Base-by-base conservation (phyloP, 2,329 filamentous ascomycete genomes). In the Colletotrichum endophyticum region DNA sequence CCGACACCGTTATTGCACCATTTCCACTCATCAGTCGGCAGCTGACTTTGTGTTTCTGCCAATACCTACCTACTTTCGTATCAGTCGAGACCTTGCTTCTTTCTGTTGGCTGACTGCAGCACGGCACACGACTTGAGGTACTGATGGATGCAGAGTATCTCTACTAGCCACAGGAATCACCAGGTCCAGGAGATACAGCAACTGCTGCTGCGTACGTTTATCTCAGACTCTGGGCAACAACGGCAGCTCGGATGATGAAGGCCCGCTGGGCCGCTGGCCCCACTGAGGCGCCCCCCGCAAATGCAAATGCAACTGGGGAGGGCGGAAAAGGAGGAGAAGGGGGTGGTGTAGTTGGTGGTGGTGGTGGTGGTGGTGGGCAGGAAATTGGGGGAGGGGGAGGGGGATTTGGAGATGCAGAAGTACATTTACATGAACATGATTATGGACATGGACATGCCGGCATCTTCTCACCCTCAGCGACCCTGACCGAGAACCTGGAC, bases 221-320 rank as follows among this genome's bases (percentile, higher is more conserved):
- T 28, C 71, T n/a, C 30, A 75, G n/a, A 49, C 53, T 72, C 69
- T 57, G 70, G 69, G 39, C 69, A 64, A 64, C 59, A 36, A 53
- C 73, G 73, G 63, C 73, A 73, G 73, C 74, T 70, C 76, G 76
- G 74, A 78, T 78, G 77, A 76, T 78, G 69, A 71, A 78, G 72
- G 77, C 77, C 75, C 77, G 75, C 69, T 78, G 72, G 77, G 75
- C 75, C 72, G 72, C 72, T 76, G 77, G 77, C 69, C 77, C 77
- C 69, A 78, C 72, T 13, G 75, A 75, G 70, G 72, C 77, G 66
- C 77, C 61, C 75, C 75, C 75, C 70, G 66, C 75, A 71, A 34
- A 73, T 30, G 74, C 44, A 49, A 66, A 66, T 32, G 70, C 67
- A 32, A 74, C 64, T n/a, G 57, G 67, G n/a, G 59, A 30, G 62